Base-by-base conservation (phyloP, 441 rosid species). In the Corymbia citriodora region DNA sequence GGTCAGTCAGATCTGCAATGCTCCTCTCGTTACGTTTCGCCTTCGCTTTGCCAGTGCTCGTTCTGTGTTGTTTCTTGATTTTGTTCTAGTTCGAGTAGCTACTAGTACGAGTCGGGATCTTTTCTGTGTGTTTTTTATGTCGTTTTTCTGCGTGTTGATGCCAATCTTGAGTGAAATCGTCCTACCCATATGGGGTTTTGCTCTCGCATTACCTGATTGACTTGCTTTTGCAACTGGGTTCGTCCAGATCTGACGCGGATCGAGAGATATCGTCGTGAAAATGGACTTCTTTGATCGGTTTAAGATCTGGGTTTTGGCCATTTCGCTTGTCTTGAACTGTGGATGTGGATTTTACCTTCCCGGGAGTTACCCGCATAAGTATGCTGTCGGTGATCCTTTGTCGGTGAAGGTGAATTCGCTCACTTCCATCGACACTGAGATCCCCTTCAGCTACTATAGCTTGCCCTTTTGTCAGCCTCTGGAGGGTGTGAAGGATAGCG, bases 351-450 rank as follows among this genome's bases (percentile, higher is more conserved):
- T 93, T 93, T 97, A 97, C 91, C 95, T 96, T 87, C 98, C 98
- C 6, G 97, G 99, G 55, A 97, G 99, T 70, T 97, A 96, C 89
- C 98, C 99, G 36, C 97, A 94, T 87, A 97, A 97, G 90, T 91
- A 95, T 50, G 92, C 48, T 40, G 90, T 94, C 25, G 96, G 98
- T 50, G 96, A 93, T 87, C 53, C 88, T 72, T 91, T 96, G 92
- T 95, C 96, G 16, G 97, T 97, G 93, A 97, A 97, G 92, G 99
- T 97, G 93, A 97, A 97, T 93, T 97, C 99, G 9, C 94, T 97
- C 90, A 97, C 98, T 89, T 97, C 99, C 3, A 96, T 97, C 81
- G 97, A 96, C 72, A 97, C 99, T 13, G 99, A 97, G 92, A 92
- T 97, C 94, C 98, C 99, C 2, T 96, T 94, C 92, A 96, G 95